Percentiles rank a stretch among this genome's conserved stretches.
These are phyloP conservation scores for Millerozyma acaciae DNA, from an alignment of 805 yeast genomes.

Conservation along the genomic window DNA sequence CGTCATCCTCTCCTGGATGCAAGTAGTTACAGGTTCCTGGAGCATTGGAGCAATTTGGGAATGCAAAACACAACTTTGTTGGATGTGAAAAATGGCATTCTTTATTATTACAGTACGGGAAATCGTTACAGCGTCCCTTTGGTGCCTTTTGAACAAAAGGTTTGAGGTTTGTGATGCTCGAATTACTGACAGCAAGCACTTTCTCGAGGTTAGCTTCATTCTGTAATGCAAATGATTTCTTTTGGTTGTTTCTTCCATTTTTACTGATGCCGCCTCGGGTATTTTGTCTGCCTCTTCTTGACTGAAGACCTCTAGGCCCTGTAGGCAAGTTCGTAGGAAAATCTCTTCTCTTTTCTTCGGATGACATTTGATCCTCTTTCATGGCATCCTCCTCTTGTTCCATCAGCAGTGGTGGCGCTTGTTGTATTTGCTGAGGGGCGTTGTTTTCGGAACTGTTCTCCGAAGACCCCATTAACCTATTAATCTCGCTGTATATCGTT, in stretches of 20 bases:
- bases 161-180: constrained; percentile 21
- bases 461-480: constrained; percentile 32
- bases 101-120: constrained; percentile 67
- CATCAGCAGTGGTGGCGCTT: constrained; percentile 2
- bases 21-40: constrained; percentile 80
- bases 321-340: constrained; percentile 5
- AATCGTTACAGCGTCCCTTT: constrained; percentile 63
- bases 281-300: constrained; percentile 3
- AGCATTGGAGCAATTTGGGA: constrained; percentile 72
- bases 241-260: constrained; percentile 14
- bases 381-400: not conserved
- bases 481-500: constrained; percentile 55
- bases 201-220: constrained; percentile 41
- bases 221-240: constrained; percentile 31
- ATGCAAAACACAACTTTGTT: constrained; percentile 66
- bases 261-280: constrained; percentile 23
- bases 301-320: constrained; percentile 6
- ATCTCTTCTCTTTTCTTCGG: not conserved
- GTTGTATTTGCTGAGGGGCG: constrained; percentile 3
- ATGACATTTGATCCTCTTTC: not conserved
- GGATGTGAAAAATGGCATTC: constrained; percentile 81
- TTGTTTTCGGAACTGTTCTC: constrained; percentile 4
- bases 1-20: constrained; percentile 84
- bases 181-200: constrained; percentile 33
- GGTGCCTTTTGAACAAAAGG: constrained; percentile 44